Conservation (phyloP, 495 filamentous ascomycete genomes). For the Penicillium chermesinum region DNA sequence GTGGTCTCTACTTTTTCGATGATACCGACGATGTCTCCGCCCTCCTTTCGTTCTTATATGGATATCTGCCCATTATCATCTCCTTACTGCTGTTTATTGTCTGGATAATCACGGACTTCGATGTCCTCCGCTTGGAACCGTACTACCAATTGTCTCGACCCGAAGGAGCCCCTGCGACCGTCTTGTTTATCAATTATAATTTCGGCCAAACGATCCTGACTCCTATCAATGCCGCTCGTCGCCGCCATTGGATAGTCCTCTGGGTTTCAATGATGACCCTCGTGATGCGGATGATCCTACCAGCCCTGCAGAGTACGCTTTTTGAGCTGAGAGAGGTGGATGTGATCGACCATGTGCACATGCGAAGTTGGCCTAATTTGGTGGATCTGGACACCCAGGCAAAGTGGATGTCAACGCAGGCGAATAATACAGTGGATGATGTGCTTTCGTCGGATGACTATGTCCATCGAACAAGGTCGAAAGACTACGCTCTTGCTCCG, state of each 20-base stretch:
- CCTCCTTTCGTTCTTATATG: constrained; percentile 33
- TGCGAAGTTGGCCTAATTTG: constrained; percentile 34
- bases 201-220: constrained; percentile 40
- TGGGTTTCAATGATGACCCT: constrained; percentile 33
- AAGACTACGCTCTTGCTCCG: constrained; percentile 31
- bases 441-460: constrained; percentile 14
- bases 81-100: constrained; percentile 31
- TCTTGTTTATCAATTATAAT: constrained; percentile 42
- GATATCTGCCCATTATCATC: constrained; percentile 36
- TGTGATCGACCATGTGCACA: constrained; percentile 15
- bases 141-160: constrained; percentile 38
- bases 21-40: constrained; percentile 33
- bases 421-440: constrained; percentile 22
- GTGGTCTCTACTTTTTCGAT: constrained; percentile 30
- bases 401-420: constrained; percentile 33
- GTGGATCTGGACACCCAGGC: constrained; percentile 29
- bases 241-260: constrained; percentile 35
- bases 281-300: constrained; percentile 34
- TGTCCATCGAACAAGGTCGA: constrained; percentile 26
- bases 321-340: constrained; percentile 33
- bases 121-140: constrained; percentile 38
- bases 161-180: constrained; percentile 31
- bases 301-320: constrained; percentile 33
- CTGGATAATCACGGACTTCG: constrained; percentile 40
- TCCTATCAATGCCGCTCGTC: constrained; percentile 31